These are phyloP conservation scores for Cystoisospora suis DNA, from an alignment of 169 alveolate species.

Conservation along the genomic window DNA sequence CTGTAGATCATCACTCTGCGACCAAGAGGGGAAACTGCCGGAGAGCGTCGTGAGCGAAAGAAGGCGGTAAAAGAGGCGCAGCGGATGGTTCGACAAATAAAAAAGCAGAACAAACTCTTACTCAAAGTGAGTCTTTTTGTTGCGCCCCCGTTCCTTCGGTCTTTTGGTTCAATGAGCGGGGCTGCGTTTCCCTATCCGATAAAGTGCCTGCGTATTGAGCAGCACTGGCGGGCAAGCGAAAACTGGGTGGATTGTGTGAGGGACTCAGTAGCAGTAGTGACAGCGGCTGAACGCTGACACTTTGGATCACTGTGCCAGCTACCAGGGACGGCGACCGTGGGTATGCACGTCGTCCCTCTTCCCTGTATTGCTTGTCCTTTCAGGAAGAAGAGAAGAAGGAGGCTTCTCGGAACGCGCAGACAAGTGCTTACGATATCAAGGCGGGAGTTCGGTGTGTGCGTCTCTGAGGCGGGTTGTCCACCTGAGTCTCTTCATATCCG, in stretches of 20 bases:
- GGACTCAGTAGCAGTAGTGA: not conserved
- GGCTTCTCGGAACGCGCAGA: not conserved
- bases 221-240: too few species aligned
- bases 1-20: slow-evolving; percentile 33
- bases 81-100: slow-evolving; percentile 18
- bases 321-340: too few species aligned
- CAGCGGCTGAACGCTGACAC: not conserved
- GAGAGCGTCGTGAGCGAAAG: slow-evolving; percentile 30
- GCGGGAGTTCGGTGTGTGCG: slow-evolving; percentile 16
- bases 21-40: slow-evolving; percentile 55
- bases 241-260: not conserved
- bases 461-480: not conserved
- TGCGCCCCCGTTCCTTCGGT: not conserved
- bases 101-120: slow-evolving; percentile 32
- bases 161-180: too few species aligned
- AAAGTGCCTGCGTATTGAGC: too few species aligned
- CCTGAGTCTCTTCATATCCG: not conserved
- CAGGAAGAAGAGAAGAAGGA: slow-evolving; percentile 32
- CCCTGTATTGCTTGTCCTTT: not conserved
- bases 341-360: too few species aligned
- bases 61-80: slow-evolving; percentile 50
- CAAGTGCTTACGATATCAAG: slow-evolving; percentile 1
- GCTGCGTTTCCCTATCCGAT: too few species aligned
- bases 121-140: slow-evolving; percentile 12
- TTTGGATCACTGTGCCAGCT: not conserved